Percentiles rank a stretch among this genome's conserved stretches.
Conservation (phyloP, 139 green algal species). For the Astrephomene gubernaculifera region DNA sequence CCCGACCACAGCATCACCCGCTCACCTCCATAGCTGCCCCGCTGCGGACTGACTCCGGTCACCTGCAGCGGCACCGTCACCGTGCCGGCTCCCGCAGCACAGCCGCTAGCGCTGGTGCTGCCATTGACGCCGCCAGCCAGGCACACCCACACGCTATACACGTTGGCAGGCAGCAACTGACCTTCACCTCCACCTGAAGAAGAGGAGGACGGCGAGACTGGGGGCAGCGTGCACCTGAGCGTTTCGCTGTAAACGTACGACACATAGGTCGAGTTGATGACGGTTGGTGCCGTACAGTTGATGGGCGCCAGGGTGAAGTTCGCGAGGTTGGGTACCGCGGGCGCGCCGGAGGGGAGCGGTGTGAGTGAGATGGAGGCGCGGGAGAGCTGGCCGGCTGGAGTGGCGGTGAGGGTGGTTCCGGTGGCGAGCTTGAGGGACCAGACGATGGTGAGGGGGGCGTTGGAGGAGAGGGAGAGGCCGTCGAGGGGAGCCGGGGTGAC, state of each 20-base stretch:
- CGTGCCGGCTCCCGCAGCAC: neutral
- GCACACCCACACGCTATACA: constrained; percentile 27
- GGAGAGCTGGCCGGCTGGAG: neutral
- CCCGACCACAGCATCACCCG: neutral
- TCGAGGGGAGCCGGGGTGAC: too few species aligned
- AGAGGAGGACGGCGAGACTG: constrained; percentile 2
- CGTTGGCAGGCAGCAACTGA: too few species aligned
- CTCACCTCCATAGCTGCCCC: neutral
- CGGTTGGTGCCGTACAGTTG: constrained; percentile 22
- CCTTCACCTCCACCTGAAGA: too few species aligned
- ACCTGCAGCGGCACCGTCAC: neutral
- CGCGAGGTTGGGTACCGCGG: neutral
- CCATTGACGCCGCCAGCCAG: neutral
- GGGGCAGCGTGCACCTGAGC: constrained; percentile 39
- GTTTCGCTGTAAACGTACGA: constrained; percentile 13
- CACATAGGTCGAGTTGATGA: neutral
- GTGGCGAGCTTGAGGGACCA: neutral
- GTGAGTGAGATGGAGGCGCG: neutral
- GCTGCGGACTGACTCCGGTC: neutral
- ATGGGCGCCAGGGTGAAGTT: neutral
- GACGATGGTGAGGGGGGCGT: neutral
- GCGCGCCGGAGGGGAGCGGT: neutral
- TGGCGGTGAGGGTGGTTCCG: neutral
- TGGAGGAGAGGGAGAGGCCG: neutral
- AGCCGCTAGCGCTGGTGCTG: neutral